Evolutionary conservation across 352 stramenopile species (phyloP).

Genomic region (Globisporangium acanthophoron): DNA sequence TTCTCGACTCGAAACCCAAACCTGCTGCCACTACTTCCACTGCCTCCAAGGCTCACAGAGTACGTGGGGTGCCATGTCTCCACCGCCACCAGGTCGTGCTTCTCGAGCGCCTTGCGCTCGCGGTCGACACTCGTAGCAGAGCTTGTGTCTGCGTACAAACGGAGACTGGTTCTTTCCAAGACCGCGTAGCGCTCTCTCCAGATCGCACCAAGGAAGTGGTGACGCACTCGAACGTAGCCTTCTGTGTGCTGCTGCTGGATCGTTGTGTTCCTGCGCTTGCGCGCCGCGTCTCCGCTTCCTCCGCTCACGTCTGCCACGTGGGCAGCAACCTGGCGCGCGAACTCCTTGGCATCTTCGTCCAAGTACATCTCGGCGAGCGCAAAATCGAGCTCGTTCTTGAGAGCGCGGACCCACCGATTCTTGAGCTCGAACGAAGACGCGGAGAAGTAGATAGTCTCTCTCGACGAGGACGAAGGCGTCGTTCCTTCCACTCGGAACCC

Average conservation of each 20-base stretch:
- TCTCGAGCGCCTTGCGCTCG: slow-evolving; percentile 28
- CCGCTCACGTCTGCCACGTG: slow-evolving; percentile 18
- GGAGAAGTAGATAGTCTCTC: slow-evolving; percentile 29
- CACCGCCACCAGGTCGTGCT: slow-evolving; percentile 42
- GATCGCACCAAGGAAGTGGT: slow-evolving; percentile 42
- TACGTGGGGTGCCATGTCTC: slow-evolving; percentile 49
- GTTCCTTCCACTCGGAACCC: slow-evolving; percentile 36
- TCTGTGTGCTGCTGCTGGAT: slow-evolving; percentile 8
- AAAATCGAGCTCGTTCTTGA: slow-evolving; percentile 62
- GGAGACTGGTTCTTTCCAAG: slow-evolving; percentile 27
- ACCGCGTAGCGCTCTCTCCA: slow-evolving; percentile 48
- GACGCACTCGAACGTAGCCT: slow-evolving; percentile 37
- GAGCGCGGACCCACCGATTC: slow-evolving; percentile 40
- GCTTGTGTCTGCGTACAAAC: slow-evolving; percentile 27
- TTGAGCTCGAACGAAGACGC: slow-evolving; percentile 29
- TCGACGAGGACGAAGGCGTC: slow-evolving; percentile 2
- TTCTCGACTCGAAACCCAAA: slow-evolving; percentile 58
- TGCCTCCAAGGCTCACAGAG: slow-evolving; percentile 13
- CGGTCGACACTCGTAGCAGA: slow-evolving; percentile 22
- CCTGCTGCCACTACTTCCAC: slow-evolving; percentile 8
- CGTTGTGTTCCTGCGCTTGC: background rate
- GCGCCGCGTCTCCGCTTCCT: background rate
- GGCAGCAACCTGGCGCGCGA: slow-evolving; percentile 42
- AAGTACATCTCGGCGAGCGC: slow-evolving; percentile 48
- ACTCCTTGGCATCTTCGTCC: slow-evolving; percentile 45